Evolutionary conservation across 2,329 filamentous ascomycete genomes (phyloP).

Genomic region (Ceratocystis cacaofunesta): DNA sequence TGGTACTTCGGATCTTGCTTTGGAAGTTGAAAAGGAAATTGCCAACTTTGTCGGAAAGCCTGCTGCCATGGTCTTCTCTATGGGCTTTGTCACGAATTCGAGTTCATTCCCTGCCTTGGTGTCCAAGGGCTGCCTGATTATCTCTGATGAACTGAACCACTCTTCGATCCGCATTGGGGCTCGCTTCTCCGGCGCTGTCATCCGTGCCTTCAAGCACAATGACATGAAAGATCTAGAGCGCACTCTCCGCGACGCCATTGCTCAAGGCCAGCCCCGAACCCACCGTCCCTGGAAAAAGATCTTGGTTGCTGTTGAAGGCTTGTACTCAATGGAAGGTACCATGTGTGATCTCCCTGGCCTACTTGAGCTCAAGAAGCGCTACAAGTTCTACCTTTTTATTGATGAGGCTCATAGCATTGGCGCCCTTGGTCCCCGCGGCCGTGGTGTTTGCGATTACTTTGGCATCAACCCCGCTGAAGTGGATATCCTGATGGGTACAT

Average conservation of each 20-base stretch:
- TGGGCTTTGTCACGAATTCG: constrained; percentile 96
- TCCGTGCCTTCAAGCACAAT: constrained; percentile 95
- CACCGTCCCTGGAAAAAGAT: constrained; percentile 99
- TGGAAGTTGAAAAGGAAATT: constrained; percentile 80
- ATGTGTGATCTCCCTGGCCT: constrained; percentile 96
- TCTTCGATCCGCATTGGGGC: constrained; percentile 93
- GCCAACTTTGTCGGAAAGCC: constrained; percentile 90
- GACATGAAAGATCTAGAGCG: constrained; percentile 79
- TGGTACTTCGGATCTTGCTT: constrained; percentile 72
- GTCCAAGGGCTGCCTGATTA: constrained; percentile 81
- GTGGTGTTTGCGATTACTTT: constrained; percentile 96
- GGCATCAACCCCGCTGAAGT: constrained; percentile 74
- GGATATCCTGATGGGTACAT: constrained; percentile 93
- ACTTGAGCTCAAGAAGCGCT: constrained; percentile 74
- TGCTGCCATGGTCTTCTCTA: constrained; percentile 91
- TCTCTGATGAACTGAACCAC: constrained; percentile 96
- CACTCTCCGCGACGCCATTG: constrained; percentile 78
- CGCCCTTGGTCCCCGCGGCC: constrained; percentile 72
- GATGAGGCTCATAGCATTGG: constrained; percentile 96
- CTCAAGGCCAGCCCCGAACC: constrained; percentile 93
- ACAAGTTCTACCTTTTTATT: constrained; percentile 92
- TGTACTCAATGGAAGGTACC: constrained; percentile 99
- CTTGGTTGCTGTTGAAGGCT: constrained; percentile 81
- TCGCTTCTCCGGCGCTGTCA: constrained; percentile 85
- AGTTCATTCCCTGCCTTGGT: constrained; percentile 84